Percentiles rank a stretch among this genome's conserved stretches.
phyloP scores from a whole-genome alignment of 2,329 filamentous ascomycete genomes.

The Talaromyces pinophilus region DNA sequence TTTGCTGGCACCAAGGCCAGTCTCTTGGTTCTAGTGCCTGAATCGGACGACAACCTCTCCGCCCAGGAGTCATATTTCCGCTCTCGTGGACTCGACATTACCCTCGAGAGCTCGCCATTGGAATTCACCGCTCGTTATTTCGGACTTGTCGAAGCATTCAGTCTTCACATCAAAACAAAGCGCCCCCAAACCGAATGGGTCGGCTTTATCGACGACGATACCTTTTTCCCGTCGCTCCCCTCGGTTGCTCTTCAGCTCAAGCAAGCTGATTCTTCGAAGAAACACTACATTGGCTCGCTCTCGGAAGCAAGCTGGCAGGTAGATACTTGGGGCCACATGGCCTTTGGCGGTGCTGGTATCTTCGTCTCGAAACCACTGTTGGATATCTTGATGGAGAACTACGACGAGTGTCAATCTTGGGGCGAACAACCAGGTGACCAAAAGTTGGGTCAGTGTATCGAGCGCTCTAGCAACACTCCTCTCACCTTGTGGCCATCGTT shows the following conservation, averaged over 20 bases:
- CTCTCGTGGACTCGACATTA: constrained; percentile 45
- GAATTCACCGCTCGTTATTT: constrained; percentile 49
- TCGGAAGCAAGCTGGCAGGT: constrained; percentile 49
- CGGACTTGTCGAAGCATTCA: constrained; percentile 44
- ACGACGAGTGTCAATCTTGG: constrained; percentile 47
- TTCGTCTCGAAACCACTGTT: constrained; percentile 46
- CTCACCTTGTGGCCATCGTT: constrained; percentile 46
- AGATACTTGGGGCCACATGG: constrained; percentile 47
- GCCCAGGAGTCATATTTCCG: constrained; percentile 46
- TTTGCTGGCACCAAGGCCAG: constrained; percentile 45
- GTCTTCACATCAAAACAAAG: constrained; percentile 40
- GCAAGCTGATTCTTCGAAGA: constrained; percentile 42
- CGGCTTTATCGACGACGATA: constrained; percentile 48
- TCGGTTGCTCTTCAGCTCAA: constrained; percentile 41
- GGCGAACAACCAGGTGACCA: constrained; percentile 48
- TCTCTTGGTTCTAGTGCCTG: constrained; percentile 45
- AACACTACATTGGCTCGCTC: constrained; percentile 47
- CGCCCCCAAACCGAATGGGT: constrained; percentile 46
- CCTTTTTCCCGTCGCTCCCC: constrained; percentile 45
- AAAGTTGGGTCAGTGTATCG: constrained; percentile 47
- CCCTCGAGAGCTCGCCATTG: constrained; percentile 42
- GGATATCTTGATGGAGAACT: constrained; percentile 40
- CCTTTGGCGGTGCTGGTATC: constrained; percentile 48
- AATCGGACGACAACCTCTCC: constrained; percentile 42
- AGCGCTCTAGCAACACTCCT: constrained; percentile 41